Base-by-base conservation (phyloP, 2,329 filamentous ascomycete genomes). In the Huntiella bhutanensis region DNA sequence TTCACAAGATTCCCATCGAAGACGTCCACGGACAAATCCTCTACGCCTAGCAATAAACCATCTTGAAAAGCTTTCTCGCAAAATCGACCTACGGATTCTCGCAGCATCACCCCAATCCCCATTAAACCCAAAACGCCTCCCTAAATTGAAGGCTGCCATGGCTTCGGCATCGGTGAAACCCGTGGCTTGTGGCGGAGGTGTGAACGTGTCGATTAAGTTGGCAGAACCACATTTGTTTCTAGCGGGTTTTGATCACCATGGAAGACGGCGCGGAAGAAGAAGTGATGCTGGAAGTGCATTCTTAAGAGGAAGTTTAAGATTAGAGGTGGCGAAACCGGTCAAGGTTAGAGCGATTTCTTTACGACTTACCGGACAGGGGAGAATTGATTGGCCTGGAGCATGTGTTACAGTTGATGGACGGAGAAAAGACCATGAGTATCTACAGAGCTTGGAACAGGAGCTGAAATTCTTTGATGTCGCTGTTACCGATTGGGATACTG, bases 341-440 rank as follows among this genome's bases (percentile, higher is more conserved):
- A 98, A 98, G 63, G 78, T 98, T 53, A 95, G 94, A 65, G 80
- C 84, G 3, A 74, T 98, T 17, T 86, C 82, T 4, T 68, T 98
- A 45, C 88, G 83, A 55, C 82, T 98, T 54, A 74, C 79, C 36
- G 91, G 88, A 28, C 80, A 77, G 57, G 84, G 86, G 3, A 75
- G 81, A 52, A 96, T 91, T 1, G 86, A 94, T 57, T 98, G 91
- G 91, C 88, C 91, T 12, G 91, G 96, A 65, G 85, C 86, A 43
- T 91, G 96, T 28, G 88, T 91, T 3, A 86, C 87, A 0, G 71
- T 80, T 48, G 94, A 93, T 60, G 71, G 80, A 1, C 82, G 93
- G 36, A 77, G 84, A 45, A 80, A 76, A 55, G 86, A 96, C 57
- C 82, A 84, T 52, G 82, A 91, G 54, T 83, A 78, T 3, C 70